phyloP scores from a whole-genome alignment of 1,284 basidiomycete species.

The Flammula alnicola region DNA sequence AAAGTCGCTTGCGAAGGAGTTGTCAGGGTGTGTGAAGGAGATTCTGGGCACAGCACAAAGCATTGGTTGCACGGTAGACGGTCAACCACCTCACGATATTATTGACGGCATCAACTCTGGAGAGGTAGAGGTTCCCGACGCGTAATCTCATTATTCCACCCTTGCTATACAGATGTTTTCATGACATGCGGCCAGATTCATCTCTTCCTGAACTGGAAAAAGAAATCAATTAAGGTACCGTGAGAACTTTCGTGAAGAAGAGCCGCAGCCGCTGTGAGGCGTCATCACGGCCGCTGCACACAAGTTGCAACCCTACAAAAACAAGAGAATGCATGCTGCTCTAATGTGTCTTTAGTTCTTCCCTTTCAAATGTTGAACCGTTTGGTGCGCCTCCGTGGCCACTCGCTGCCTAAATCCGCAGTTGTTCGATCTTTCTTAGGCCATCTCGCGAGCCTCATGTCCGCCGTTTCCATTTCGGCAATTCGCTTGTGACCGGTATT shows the following conservation, averaged over 20 bases:
- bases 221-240: neutral
- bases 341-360: no score
- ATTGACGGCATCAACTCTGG: slow-evolving; percentile 97
- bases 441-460: neutral
- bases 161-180: slow-evolving; percentile 25
- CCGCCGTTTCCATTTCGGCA: neutral
- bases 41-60: slow-evolving; percentile 93
- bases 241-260: neutral
- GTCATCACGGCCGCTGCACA: no score
- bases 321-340: no score
- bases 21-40: slow-evolving; percentile 93
- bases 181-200: slow-evolving; percentile 14
- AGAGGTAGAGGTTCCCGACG: slow-evolving; percentile 93
- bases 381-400: neutral
- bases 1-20: slow-evolving; percentile 94
- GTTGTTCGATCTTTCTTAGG: neutral
- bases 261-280: neutral
- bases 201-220: neutral
- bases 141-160: slow-evolving; percentile 60
- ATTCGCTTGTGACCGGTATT: neutral
- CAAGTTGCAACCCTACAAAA: no score
- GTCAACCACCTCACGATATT: slow-evolving; percentile 91
- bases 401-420: no score
- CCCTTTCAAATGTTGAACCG: neutral
- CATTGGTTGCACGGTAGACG: slow-evolving; percentile 97